A percentile compares a stretch with the other conserved stretches of the same genome.
phyloP scores from a whole-genome alignment of 768 basidiomycete genomes.

The Auriscalpium orientale region DNA sequence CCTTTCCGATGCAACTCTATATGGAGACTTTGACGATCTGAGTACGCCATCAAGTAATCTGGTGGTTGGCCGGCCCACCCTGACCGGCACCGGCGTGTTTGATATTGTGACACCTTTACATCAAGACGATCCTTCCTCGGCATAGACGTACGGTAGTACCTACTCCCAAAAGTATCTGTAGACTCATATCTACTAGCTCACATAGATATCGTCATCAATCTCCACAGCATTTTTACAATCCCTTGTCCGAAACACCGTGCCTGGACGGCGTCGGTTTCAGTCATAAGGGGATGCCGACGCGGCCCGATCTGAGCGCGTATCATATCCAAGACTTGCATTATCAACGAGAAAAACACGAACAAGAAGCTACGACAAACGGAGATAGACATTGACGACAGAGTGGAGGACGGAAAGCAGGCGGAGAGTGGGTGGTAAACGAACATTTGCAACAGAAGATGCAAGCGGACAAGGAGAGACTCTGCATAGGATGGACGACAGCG shows the following conservation, averaged over 20 bases:
- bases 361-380: background rate
- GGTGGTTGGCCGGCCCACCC: slow-evolving; percentile 79
- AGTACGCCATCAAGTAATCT: slow-evolving; percentile 87
- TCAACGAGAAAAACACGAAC: background rate
- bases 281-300: too few relatives aligned
- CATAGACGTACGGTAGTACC: too few relatives aligned
- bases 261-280: too few relatives aligned
- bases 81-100: slow-evolving; percentile 93
- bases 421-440: background rate
- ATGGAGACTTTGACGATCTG: slow-evolving; percentile 93
- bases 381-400: slow-evolving; percentile 2
- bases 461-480: background rate
- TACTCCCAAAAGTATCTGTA: too few relatives aligned
- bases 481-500: background rate
- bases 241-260: too few relatives aligned
- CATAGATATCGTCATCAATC: too few relatives aligned
- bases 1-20: slow-evolving; percentile 84
- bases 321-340: too few relatives aligned
- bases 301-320: too few relatives aligned
- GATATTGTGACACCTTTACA: slow-evolving; percentile 64
- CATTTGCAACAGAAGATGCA: background rate
- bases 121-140: background rate
- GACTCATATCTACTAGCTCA: too few relatives aligned
- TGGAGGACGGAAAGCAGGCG: background rate
- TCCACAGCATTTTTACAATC: too few relatives aligned